Base-by-base conservation (phyloP, 176 grass and related monocot species). In the Oryza meridionalis region DNA sequence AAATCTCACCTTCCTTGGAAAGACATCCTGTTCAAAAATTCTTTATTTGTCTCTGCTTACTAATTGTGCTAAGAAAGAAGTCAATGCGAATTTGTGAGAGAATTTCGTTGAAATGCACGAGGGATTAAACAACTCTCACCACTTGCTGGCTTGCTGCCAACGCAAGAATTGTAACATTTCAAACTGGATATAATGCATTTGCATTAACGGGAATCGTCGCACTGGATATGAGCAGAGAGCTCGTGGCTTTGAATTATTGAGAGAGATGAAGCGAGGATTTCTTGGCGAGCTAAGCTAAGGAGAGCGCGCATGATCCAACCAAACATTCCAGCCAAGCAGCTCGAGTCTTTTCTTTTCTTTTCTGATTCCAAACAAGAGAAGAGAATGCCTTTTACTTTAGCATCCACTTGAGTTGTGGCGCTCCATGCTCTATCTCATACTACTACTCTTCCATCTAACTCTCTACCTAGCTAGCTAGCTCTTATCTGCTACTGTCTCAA, bases 311-410 rank as follows among this genome's bases (percentile, higher is more conserved):
- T 73, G 79, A 90, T 86, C 62, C 74, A 79, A 67, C 61, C 67
- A 83, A 69, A 86, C 84, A 89, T 81, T 89, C 77, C 77, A 89
- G 65, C 76, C 76, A 79, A 69, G 76, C 75, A 8, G 6, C 72
- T 33, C 49, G 1, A 77, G 65, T 76, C 71, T 79, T 78, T 86
- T 83, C 4, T 11, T 78, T 78, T 26, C 7, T 58, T 13, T 16
- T 71, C 58, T 50, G 19, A 62, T 12, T 35, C 11, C 65, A 68
- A 70, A 64, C 29, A 27, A 27, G 19, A 58, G 17, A 58, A 58
- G 51, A 55, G 15, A 55, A 19, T 17, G 55, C 46, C 50, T 69
- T 47, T 47, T 68, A 58, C 49, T 13, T 59, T 72, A 64, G 51
- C 51, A 11, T 44, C 35, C 37, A 17, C 35, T 65, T 87, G 73